Evolutionary conservation across 2,329 filamentous ascomycete species (phyloP), one percentile per base, ranked within the genome.

Genomic region (Fusarium xyrophilum): DNA sequence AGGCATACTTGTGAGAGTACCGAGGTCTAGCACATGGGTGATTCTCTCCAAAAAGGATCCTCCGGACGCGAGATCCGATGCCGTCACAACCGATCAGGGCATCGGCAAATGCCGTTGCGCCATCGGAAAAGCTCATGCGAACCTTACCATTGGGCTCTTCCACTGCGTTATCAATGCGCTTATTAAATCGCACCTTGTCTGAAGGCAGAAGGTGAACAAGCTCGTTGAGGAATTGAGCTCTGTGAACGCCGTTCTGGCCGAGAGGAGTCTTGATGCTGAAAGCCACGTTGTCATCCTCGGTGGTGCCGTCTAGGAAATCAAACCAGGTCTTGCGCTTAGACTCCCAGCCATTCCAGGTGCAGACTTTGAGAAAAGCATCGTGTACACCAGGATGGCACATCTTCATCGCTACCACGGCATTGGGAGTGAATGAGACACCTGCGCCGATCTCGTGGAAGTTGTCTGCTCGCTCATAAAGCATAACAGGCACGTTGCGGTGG

Each of bases 11-110:
- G 23, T 84, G 81, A 0, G 82, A 83, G 63, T 86, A 90, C 0
- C 72, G 63, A 1, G 77, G 79, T 69, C 2, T 83, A 72, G 54
- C 80, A 50, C 28, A 81, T 71, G 55, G 80, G 75, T 76, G 60
- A 19, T 77, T 70, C 2, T 78, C 70, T 0, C 83, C 84, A 1
- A 88, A 76, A 12, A 89, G 75, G 10, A 85, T 72, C 32, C 82
- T 73, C 3, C 87, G 77, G 2, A 85, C 81, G 19, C 79, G 77
- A 12, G 85, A 87, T 73, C 89, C 89, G 71, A 91, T 89, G 0
- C 89, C 89, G 73, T 91, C 89, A 67, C 87, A 89, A 0, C 86
- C 88, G 46, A 91, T 78, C 0, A 89, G 56, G 0, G 76, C 79
- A 28, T 81, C 79, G 7, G 81, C 78, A 11, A 73, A 66, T 5